Evolutionary conservation across 2,329 filamentous ascomycete species (phyloP).

Genomic region (Didymella pomorum): DNA sequence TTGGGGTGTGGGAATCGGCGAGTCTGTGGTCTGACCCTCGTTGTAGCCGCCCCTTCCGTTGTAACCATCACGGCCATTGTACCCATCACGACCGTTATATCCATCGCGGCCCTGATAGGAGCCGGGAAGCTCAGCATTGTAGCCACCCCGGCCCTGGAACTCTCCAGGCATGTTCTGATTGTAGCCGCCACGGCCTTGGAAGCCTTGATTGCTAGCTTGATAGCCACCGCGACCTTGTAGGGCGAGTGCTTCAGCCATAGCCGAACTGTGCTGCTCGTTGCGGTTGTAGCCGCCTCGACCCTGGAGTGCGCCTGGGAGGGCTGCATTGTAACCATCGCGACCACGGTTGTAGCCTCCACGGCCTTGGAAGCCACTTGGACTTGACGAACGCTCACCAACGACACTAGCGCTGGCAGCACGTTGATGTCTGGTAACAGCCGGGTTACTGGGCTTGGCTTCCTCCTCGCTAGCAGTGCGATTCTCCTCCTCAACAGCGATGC

Average conservation of each 20-base stretch:
- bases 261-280: conserved; percentile 27
- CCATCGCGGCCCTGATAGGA: conserved; percentile 47
- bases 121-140: conserved; percentile 41
- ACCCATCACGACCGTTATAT: conserved; percentile 47
- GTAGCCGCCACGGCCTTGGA: conserved; percentile 44
- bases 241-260: conserved; percentile 32
- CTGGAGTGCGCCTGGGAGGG: conserved; percentile 39
- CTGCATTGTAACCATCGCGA: conserved; percentile 47
- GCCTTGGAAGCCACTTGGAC: conserved; percentile 42
- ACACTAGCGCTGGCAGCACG: conserved; percentile 41
- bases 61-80: conserved; percentile 43
- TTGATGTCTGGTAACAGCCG: conserved; percentile 40
- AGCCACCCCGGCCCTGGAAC: conserved; percentile 45
- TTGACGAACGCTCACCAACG: conserved; percentile 42
- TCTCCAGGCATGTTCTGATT: conserved; percentile 44
- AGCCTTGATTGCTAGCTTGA: conserved; percentile 27
- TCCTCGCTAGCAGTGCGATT: conserved; percentile 39
- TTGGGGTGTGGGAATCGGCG: conserved; percentile 42
- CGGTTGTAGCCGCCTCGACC: conserved; percentile 44
- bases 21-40: conserved; percentile 38
- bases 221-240: conserved; percentile 31
- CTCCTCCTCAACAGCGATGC: conserved; percentile 47
- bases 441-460: conserved; percentile 40
- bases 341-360: conserved; percentile 47
- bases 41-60: conserved; percentile 47